A percentile compares a stretch with the other conserved stretches of the same genome.
phyloP scores from a whole-genome alignment of 495 filamentous ascomycete genomes.

The Cercophora scortea region DNA sequence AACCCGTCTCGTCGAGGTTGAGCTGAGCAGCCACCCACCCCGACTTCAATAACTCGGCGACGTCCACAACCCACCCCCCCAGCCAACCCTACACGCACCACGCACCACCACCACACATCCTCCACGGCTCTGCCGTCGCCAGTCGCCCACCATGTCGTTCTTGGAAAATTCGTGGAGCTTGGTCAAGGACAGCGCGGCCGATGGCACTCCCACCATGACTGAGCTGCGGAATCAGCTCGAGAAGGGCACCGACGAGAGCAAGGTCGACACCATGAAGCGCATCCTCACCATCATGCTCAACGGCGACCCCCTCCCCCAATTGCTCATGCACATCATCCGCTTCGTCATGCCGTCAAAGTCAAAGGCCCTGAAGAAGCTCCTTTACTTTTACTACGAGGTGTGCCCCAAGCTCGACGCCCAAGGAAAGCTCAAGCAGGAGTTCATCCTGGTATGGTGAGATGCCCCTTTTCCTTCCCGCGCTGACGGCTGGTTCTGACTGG shows the following conservation, averaged over 20 bases:
- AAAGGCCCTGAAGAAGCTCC: constrained; percentile 93
- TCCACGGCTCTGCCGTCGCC: constrained; percentile 5
- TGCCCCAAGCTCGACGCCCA: constrained; percentile 87
- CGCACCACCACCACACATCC: constrained; percentile 8
- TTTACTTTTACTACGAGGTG: constrained; percentile 99
- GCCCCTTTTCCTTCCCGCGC: not conserved
- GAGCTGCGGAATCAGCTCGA: constrained; percentile 92
- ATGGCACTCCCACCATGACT: constrained; percentile 73
- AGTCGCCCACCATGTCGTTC: constrained; percentile 74
- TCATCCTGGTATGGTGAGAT: constrained; percentile 95
- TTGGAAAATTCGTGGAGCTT: constrained; percentile 90
- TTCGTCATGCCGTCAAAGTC: constrained; percentile 98
- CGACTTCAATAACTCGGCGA: constrained; percentile 1
- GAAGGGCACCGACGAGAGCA: constrained; percentile 93
- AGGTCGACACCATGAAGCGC: constrained; percentile 97
- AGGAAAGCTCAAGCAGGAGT: constrained; percentile 97
- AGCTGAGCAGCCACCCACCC: not conserved
- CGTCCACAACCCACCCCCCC: not conserved
- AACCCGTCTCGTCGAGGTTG: too few species aligned
- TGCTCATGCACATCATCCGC: constrained; percentile 99
- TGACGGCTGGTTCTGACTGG: too few species aligned
- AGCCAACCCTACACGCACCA: not conserved
- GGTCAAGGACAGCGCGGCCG: constrained; percentile 91
- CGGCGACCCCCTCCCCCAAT: constrained; percentile 87
- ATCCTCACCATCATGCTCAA: constrained; percentile 97